phyloP scores from a whole-genome alignment of 1,139 yeast species.

The Protomyces lactucae-debilis region DNA sequence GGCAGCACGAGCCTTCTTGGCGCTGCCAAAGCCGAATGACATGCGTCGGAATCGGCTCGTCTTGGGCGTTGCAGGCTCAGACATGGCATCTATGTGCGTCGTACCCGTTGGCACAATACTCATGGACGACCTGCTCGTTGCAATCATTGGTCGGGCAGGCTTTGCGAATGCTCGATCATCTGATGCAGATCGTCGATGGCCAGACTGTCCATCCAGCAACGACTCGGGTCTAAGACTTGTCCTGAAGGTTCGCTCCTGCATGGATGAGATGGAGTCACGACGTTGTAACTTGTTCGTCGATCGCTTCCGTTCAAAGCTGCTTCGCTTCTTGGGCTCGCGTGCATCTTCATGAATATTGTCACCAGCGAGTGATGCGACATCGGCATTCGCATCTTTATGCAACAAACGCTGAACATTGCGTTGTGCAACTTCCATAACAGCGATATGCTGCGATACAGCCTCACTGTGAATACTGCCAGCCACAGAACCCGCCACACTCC shows the following conservation, averaged over 20 bases:
- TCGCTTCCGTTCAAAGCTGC: constrained; percentile 19
- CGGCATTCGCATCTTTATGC: constrained; percentile 16
- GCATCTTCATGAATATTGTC: constrained; percentile 4
- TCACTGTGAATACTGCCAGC: constrained; percentile 19
- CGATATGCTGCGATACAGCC: constrained; percentile 17
- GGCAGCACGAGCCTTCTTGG: not conserved
- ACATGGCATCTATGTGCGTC: not conserved
- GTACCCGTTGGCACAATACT: not conserved
- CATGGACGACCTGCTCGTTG: constrained; percentile 8
- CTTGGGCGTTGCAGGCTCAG: constrained; percentile 18
- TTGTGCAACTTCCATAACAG: constrained; percentile 22
- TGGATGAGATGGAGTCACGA: constrained; percentile 16
- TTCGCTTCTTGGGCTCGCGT: constrained; percentile 4
- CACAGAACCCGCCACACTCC: constrained; percentile 9
- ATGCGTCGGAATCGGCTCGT: constrained; percentile 9
- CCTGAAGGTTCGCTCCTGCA: constrained; percentile 17
- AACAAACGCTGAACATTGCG: constrained; percentile 13
- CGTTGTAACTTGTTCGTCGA: constrained; percentile 4
- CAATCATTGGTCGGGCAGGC: not conserved
- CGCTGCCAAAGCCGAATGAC: constrained; percentile 19
- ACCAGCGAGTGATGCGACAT: not conserved
- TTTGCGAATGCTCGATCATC: constrained; percentile 15
- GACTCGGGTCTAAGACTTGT: constrained; percentile 14
- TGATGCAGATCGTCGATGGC: constrained; percentile 16
- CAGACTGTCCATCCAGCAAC: not conserved